phyloP scores from a whole-genome alignment of 176 grass and related monocot species.

The Eleusine coracana region DNA sequence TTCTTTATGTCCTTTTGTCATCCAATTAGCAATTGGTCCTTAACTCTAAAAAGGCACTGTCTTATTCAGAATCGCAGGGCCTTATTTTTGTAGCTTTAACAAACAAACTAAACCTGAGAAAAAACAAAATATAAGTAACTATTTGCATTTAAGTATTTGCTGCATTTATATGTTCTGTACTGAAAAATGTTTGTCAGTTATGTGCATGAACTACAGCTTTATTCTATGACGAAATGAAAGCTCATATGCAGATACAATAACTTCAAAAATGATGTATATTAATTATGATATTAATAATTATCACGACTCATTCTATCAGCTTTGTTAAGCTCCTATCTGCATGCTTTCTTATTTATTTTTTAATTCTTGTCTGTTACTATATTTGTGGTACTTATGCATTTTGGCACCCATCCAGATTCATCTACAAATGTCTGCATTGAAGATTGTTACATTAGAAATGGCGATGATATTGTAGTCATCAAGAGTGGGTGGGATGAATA shows the following conservation, averaged over 20 bases:
- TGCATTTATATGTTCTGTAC: background rate
- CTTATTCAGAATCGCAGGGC: background rate
- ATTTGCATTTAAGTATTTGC: background rate
- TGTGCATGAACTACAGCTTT: constrained; percentile 12
- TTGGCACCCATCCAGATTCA: constrained; percentile 53
- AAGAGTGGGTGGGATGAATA: constrained; percentile 96
- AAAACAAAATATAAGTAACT: background rate
- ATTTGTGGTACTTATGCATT: constrained; percentile 15
- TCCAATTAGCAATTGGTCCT: background rate
- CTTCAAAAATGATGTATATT: background rate
- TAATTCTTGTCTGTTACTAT: background rate
- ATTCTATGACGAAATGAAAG: constrained; percentile 7
- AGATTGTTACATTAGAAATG: constrained; percentile 85
- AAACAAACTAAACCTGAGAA: background rate
- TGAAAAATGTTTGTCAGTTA: background rate
- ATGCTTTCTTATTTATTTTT: constrained; percentile 40
- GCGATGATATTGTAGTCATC: constrained; percentile 73
- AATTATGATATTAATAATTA: background rate
- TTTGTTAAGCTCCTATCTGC: background rate
- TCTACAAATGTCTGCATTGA: constrained; percentile 87
- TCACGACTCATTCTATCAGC: background rate
- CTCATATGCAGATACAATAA: background rate
- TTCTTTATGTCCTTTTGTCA: background rate
- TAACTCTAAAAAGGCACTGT: background rate
- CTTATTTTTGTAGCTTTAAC: constrained; percentile 5